Percentiles rank a stretch among this genome's conserved stretches.
Evolutionary conservation across 1,139 yeast species (phyloP).

Genomic region (Candida anutae): DNA sequence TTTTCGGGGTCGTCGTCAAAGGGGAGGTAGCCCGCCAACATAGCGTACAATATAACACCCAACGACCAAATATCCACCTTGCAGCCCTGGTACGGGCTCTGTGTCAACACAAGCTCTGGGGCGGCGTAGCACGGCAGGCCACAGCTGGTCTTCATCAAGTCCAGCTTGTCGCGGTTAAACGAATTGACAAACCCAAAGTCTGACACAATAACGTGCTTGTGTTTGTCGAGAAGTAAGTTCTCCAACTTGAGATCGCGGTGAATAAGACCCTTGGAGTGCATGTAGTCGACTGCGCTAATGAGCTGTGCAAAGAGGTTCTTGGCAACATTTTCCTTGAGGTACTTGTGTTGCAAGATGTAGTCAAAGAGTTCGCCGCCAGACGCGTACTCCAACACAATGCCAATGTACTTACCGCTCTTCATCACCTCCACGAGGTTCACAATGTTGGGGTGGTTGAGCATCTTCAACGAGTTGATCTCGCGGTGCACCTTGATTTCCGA

Average conservation of each 20-base stretch:
- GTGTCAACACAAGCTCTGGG: slow-evolving; percentile 88
- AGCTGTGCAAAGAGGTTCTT: slow-evolving; percentile 87
- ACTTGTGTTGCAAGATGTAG: slow-evolving; percentile 79
- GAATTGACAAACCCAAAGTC: slow-evolving; percentile 93
- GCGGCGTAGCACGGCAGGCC: slow-evolving; percentile 99
- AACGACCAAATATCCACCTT: slow-evolving; percentile 97
- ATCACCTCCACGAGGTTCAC: slow-evolving; percentile 87
- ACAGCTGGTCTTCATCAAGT: slow-evolving; percentile 90
- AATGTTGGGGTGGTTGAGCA: slow-evolving; percentile 86
- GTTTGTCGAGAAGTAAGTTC: slow-evolving; percentile 68
- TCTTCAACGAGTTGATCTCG: slow-evolving; percentile 84
- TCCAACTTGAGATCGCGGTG: slow-evolving; percentile 75
- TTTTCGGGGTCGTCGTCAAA: slow-evolving; percentile 96
- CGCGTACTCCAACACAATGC: slow-evolving; percentile 92
- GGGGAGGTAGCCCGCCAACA: slow-evolving; percentile 95
- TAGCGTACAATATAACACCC: slow-evolving; percentile 91
- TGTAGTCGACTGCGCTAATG: slow-evolving; percentile 87
- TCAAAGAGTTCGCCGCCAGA: slow-evolving; percentile 97
- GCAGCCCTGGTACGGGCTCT: slow-evolving; percentile 83
- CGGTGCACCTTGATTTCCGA: slow-evolving; percentile 85
- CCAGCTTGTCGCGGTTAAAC: slow-evolving; percentile 55
- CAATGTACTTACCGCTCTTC: slow-evolving; percentile 90
- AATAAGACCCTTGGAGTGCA: slow-evolving; percentile 76
- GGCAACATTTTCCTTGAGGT: slow-evolving; percentile 78
- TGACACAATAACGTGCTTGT: slow-evolving; percentile 69